Base-by-base conservation (phyloP, 2,329 filamentous ascomycete genomes). In the Cladosporium sp. region DNA sequence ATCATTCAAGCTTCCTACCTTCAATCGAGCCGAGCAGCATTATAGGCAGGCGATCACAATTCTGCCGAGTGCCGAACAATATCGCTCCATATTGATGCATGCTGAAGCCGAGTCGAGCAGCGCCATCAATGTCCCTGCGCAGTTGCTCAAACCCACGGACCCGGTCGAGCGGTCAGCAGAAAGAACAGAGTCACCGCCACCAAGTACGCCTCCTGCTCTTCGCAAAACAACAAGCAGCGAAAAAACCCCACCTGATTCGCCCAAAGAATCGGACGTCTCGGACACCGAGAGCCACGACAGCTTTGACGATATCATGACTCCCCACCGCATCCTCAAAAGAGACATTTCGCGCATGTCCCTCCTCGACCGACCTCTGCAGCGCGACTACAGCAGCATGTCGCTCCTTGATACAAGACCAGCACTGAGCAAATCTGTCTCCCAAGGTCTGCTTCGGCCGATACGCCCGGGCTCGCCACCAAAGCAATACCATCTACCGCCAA, bases 1-100 rank as follows among this genome's bases (percentile, higher is more conserved):
- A 2, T 59, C 58, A 18, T 68, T 68, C 34, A 78, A 76, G 56
- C 27, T 76, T 6, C 62, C 67, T 0, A 60, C 70, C 12, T 64
- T 77, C 37, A 59, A 66, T 11, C 56, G 65, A 19, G 73, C 75
- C 0, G 64, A 70, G 55, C 62, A 70, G 36, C 65, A 61, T 36
- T 76, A 74, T n/a, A 22, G 24, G 3, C 40, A 32, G 22, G 41
- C 41, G 4, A 13, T 51, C 5, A 13, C 39, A 11, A 13, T 22
- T 15, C 20, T 51, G 4, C 48, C 48, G n/a, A 39, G 30, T 7
- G 12, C 44, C 24, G 48, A 48, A 27, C 27, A 48, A 9, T 41
- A 27, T 13, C 37, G 37, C 17, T 13, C 3, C 3, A 12, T 41
- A 3, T 6, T 48, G n/a, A 2, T 12, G 32, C n/a, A n/a, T n/a